Percentiles rank a stretch among this genome's conserved stretches.
These are phyloP conservation scores for Leavenworthia alabamica DNA, from an alignment of 345 rosid species.

Conservation along the genomic window DNA sequence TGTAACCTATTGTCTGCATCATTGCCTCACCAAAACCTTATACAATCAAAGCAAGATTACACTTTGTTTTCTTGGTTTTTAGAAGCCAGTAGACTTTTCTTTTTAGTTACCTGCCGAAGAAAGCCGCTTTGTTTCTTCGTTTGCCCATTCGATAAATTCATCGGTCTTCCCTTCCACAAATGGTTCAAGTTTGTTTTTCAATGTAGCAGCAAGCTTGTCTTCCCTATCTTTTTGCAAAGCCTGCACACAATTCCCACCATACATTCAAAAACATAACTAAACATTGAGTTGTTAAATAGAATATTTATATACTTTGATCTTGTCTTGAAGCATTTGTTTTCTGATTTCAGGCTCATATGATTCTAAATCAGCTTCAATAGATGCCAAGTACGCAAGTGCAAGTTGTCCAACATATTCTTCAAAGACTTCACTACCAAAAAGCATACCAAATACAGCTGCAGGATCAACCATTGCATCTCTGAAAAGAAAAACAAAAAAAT, in stretches of 20 bases:
- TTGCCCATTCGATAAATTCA: slow-evolving; percentile 69
- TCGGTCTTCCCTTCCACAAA: slow-evolving; percentile 54
- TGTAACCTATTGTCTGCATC: slow-evolving; percentile 89
- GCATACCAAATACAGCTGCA: slow-evolving; percentile 85
- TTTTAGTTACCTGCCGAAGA: slow-evolving; percentile 67
- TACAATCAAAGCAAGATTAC: neutral
- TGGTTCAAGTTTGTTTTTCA: slow-evolving; percentile 62
- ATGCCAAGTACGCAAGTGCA: slow-evolving; percentile 61
- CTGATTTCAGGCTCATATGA: slow-evolving; percentile 39
- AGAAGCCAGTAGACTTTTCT: neutral
- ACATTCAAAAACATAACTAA: neutral
- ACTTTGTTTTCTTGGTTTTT: neutral
- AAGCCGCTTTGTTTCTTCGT: slow-evolving; percentile 64
- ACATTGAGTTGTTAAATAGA: neutral
- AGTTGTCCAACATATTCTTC: slow-evolving; percentile 92
- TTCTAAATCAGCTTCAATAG: slow-evolving; percentile 53
- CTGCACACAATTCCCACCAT: slow-evolving; percentile 32
- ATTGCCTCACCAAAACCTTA: slow-evolving; percentile 95
- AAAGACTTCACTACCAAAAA: slow-evolving; percentile 79
- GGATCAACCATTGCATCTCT: slow-evolving; percentile 92
- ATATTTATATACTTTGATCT: slow-evolving; percentile 50
- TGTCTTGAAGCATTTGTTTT: slow-evolving; percentile 54
- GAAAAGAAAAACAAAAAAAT: neutral
- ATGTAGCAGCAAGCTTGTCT: slow-evolving; percentile 50
- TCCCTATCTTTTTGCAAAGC: slow-evolving; percentile 69